Evolutionary conservation across 306 rosid species (phyloP), one percentile per base, ranked within the genome.

Genomic region (Vachellia pachyceras): DNA sequence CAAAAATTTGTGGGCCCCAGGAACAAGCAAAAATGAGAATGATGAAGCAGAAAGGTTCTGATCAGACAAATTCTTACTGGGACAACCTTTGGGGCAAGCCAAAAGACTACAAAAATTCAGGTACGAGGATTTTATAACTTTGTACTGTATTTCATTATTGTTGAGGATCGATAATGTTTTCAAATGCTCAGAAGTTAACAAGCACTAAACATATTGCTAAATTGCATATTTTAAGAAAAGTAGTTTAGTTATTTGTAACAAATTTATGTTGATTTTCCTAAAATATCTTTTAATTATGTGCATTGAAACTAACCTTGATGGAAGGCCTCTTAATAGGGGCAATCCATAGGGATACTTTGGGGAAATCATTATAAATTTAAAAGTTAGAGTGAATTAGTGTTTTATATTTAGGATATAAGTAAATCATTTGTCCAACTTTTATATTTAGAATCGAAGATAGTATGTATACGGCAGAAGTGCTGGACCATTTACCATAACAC

Each of bases 41-140:
- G 98, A 84, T n/a, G 87, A 93, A 88, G 83, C 85, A 90, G 90
- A 92, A 88, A 76, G 89, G 80, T 64, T 77, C 92, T n/a, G 84
- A 72, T 36, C 72, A 80, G 20, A 46, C 89, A 15, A 86, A 84
- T 57, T 72, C 92, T 57, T 91, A 89, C 86, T 93, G 99, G 99
- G 87, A 82, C 87, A 85, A 93, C 71, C 74, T 95, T 40, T 91
- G 99, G 91, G 93, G 90, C 36, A 90, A 84, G 44, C 82, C 92
- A 47, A 85, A 80, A 76, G 94, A 89, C 36, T 76, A 84, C 88
- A 76, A 66, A 82, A 86, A 73, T 85, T 89, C 99, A 85, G 97
- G 98, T 91, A 82, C 33, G 61, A 64, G 10, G 42, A n/a, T 14
- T 61, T 65, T 65, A 23, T 4, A 17, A 36, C 11, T 52, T 64